A percentile compares a stretch with the other conserved stretches of the same genome.
Evolutionary conservation across 2,329 filamentous ascomycete species (phyloP).

Genomic region (Penicillium sp.): DNA sequence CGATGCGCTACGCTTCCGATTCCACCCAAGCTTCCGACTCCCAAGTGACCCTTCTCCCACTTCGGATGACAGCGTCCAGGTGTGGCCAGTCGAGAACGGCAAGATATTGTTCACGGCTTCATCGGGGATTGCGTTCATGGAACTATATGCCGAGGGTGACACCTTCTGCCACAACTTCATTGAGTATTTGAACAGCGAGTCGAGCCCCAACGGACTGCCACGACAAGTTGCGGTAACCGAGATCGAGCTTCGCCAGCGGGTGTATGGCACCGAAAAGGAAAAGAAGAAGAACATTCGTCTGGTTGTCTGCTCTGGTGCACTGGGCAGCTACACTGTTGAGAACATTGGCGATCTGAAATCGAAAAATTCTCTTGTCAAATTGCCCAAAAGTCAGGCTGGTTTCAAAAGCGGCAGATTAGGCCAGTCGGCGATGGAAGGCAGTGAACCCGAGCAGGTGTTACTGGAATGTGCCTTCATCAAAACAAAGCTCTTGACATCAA

Average conservation of each 20-base stretch:
- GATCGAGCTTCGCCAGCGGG: conserved; percentile 64
- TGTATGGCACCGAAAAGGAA: conserved; percentile 67
- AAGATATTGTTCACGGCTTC: conserved; percentile 74
- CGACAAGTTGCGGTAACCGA: conserved; percentile 74
- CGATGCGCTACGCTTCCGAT: conserved; percentile 82
- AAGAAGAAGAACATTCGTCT: conserved; percentile 67
- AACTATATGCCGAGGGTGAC: conserved; percentile 78
- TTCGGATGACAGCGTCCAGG: conserved; percentile 74
- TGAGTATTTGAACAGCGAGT: conserved; percentile 67
- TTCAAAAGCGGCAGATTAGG: conserved; percentile 76
- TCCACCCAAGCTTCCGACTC: conserved; percentile 84
- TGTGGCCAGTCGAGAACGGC: conserved; percentile 77
- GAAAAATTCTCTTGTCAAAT: conserved; percentile 69
- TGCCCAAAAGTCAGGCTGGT: conserved; percentile 71
- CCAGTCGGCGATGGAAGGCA: conserved; percentile 67
- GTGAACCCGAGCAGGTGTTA: conserved; percentile 68
- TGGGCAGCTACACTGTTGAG: conserved; percentile 71
- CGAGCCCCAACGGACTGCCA: conserved; percentile 58
- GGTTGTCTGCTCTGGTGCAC: conserved; percentile 71
- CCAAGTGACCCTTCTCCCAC: conserved; percentile 67
- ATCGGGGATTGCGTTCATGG: conserved; percentile 80
- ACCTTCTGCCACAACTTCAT: conserved; percentile 76
- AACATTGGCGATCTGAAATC: conserved; percentile 70
- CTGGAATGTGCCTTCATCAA: conserved; percentile 67
- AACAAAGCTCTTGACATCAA: conserved; percentile 69